phyloP scores from a whole-genome alignment of 208 protist species.

The Entamoeba dispar region DNA sequence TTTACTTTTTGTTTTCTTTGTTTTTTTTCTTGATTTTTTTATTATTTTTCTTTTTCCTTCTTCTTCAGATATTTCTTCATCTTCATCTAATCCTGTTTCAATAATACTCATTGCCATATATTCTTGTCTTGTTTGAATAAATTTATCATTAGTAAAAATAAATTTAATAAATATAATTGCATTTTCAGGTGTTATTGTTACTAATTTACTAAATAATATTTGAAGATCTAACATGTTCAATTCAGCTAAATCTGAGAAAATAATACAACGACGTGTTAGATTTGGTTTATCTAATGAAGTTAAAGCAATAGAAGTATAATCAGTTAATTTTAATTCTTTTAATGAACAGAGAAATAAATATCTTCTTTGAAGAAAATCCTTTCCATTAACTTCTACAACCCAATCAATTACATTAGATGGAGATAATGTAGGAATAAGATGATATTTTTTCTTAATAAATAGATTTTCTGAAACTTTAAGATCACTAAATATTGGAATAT shows the following conservation, averaged over 20 bases:
- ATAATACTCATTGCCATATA: not conserved
- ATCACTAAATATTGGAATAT: not conserved
- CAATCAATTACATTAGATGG: not conserved
- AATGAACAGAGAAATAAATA: not conserved
- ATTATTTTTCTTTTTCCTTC: not conserved
- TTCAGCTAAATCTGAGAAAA: not conserved
- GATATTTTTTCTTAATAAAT: not conserved
- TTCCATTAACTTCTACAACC: not conserved
- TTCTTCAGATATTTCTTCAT: not conserved
- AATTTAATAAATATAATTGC: not conserved
- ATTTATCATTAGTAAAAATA: not conserved
- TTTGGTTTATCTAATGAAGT: not conserved
- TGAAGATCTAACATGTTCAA: not conserved
- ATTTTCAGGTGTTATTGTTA: not conserved
- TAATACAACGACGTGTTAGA: not conserved
- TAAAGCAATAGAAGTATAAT: not conserved
- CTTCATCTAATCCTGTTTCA: not conserved
- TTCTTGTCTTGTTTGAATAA: not conserved
- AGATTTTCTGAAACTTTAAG: not conserved
- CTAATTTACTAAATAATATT: not conserved
- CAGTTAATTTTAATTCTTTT: not conserved
- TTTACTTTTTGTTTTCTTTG: not conserved
- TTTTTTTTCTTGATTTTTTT: not conserved
- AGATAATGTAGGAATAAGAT: not conserved
- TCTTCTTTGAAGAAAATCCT: not conserved